Evolutionary conservation across 495 filamentous ascomycete species (phyloP).

Genomic region (Neurospora pannonica): DNA sequence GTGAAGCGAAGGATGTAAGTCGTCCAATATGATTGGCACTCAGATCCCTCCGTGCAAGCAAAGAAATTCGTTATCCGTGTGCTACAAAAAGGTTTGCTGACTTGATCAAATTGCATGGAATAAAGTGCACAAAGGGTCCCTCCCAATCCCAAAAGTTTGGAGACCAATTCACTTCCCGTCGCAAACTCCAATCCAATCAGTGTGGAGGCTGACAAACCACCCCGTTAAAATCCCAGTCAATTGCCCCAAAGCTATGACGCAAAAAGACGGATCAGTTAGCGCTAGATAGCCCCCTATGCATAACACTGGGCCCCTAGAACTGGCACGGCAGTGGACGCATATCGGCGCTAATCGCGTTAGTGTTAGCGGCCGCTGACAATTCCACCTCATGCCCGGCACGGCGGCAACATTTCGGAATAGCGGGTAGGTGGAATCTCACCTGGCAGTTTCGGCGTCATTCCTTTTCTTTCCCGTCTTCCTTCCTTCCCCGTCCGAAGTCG

Average conservation of each 20-base stretch:
- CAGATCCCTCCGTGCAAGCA: background rate
- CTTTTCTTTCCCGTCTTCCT: background rate
- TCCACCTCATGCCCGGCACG: background rate
- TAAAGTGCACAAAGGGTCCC: background rate
- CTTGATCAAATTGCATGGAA: background rate
- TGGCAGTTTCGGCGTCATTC: background rate
- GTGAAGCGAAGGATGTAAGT: background rate
- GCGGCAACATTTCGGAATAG: background rate
- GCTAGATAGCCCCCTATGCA: background rate
- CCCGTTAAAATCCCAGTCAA: background rate
- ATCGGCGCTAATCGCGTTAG: background rate
- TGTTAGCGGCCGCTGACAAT: background rate
- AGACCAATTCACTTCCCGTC: background rate
- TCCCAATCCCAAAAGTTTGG: background rate
- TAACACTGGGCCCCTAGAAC: constrained; percentile 1
- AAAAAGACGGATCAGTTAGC: constrained; percentile 2
- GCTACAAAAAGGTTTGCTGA: background rate
- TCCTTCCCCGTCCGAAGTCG: background rate
- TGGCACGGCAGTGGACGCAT: background rate
- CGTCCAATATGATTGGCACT: background rate
- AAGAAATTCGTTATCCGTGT: background rate
- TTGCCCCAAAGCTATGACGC: constrained; percentile 17
- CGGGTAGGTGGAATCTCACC: background rate
- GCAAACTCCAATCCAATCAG: background rate
- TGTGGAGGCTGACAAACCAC: background rate